These are phyloP conservation scores for Dorcoceras hygrometricum DNA, from an alignment of 257 asterid species.

Conservation along the genomic window DNA sequence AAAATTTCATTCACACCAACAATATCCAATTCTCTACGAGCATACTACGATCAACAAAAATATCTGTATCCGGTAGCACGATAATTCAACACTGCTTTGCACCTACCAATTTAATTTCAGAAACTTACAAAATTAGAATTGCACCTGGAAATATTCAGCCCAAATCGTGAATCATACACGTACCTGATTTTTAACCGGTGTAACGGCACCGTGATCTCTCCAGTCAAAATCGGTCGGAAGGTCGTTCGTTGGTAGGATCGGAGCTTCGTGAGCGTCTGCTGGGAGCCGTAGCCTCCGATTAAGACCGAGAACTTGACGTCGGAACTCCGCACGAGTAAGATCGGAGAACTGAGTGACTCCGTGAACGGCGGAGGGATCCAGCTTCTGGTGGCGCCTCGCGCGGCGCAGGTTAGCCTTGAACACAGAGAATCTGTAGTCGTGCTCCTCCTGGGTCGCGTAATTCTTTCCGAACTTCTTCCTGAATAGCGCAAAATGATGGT, in stretches of 20 bases:
- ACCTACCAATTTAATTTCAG: no score
- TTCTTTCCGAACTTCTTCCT: conserved; percentile 58
- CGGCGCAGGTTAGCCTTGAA: conserved; percentile 80
- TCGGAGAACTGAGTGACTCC: conserved; percentile 91
- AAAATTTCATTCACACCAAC: background rate
- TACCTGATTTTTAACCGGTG: conserved; percentile 84
- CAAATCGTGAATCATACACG: background rate
- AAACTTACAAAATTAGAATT: background rate
- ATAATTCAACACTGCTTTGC: no score
- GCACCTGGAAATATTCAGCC: background rate
- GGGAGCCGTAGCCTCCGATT: conserved; percentile 65
- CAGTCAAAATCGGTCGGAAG: conserved; percentile 78
- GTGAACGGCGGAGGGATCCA: conserved; percentile 82
- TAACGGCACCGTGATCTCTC: conserved; percentile 85
- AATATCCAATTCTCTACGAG: background rate
- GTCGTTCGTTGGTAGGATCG: conserved; percentile 70
- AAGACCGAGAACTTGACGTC: conserved; percentile 54
- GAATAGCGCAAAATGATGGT: conserved; percentile 61
- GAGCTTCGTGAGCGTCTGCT: conserved; percentile 68
- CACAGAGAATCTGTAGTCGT: conserved; percentile 58
- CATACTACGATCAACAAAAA: no score
- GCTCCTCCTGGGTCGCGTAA: conserved; percentile 62
- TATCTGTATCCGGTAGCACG: no score
- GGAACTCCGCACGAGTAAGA: conserved; percentile 70
- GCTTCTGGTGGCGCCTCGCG: conserved; percentile 68